phyloP scores from a whole-genome alignment of 495 filamentous ascomycete species.

The Zalerion maritima region DNA sequence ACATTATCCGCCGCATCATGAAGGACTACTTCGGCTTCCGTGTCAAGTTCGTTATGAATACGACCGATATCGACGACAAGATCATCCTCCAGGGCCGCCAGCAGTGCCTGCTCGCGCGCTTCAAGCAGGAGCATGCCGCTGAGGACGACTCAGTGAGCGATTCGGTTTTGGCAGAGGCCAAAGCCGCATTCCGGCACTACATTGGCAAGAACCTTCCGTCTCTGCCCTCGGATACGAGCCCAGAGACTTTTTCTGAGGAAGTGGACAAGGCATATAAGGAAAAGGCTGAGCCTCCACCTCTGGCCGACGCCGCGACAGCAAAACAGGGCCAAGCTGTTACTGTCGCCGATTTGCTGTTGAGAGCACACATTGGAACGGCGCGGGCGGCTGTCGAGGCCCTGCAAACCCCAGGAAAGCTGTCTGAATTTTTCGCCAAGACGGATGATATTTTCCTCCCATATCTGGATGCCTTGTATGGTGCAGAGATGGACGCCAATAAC shows the following conservation, averaged over 20 bases:
- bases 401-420: conserved; percentile 7
- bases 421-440: conserved; percentile 14
- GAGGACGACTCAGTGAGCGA: conserved; percentile 11
- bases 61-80: conserved; percentile 83
- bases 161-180: conserved; percentile 8
- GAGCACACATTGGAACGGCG: conserved; percentile 18
- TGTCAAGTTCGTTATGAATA: conserved; percentile 70
- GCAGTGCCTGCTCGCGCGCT: conserved; percentile 44
- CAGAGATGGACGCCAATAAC: conserved; percentile 35
- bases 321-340: conserved; percentile 26
- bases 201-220: conserved; percentile 15
- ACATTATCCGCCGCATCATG: conserved; percentile 67
- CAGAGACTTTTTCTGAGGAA: conserved; percentile 11
- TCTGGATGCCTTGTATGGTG: conserved; percentile 41
- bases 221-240: conserved; percentile 12
- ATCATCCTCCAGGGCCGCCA: conserved; percentile 64
- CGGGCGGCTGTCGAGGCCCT: conserved; percentile 20
- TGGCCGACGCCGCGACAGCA: conserved; percentile 1
- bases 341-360: conserved; percentile 17
- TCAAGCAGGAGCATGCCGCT: conserved; percentile 18
- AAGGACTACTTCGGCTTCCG: conserved; percentile 62
- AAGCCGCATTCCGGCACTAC: conserved; percentile 13
- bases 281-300: conserved; percentile 2
- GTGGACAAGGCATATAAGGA: conserved; percentile 11
- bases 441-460: conserved; percentile 47